Conservation (phyloP, 345 rosid species). For the Salix suchowensis region DNA sequence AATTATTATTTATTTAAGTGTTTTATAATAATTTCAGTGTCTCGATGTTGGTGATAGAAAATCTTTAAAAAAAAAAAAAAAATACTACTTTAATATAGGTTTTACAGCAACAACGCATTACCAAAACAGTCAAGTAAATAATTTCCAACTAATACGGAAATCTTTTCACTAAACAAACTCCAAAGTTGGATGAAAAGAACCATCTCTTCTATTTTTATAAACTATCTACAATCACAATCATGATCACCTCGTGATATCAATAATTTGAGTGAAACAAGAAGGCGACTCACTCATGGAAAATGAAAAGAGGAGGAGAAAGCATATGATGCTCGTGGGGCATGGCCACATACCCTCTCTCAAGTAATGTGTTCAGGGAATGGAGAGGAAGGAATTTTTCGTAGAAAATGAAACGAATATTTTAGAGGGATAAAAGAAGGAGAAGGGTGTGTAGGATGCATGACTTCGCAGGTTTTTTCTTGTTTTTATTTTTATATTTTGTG, state of each 20-base stretch:
- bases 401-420: background rate
- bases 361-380: conserved; percentile 6
- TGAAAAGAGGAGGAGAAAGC: background rate
- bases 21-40: too few relatives aligned
- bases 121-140: background rate
- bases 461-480: background rate
- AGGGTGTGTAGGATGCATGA: background rate
- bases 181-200: background rate
- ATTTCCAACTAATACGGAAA: background rate
- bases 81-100: too few relatives aligned
- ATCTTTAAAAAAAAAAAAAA: too few relatives aligned
- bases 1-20: too few relatives aligned
- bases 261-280: conserved; percentile 9
- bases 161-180: background rate
- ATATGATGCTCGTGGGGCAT: conserved; percentile 3
- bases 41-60: too few relatives aligned
- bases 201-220: background rate
- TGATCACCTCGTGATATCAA: conserved; percentile 13
- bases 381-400: background rate
- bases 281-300: background rate
- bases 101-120: too few relatives aligned
- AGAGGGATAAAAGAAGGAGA: background rate
- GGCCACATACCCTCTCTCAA: background rate
- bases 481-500: too few relatives aligned
- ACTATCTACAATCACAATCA: background rate